Evolutionary conservation across 2,329 filamentous ascomycete genomes (phyloP).

Genomic region (Colletotrichum chlorophyti): DNA sequence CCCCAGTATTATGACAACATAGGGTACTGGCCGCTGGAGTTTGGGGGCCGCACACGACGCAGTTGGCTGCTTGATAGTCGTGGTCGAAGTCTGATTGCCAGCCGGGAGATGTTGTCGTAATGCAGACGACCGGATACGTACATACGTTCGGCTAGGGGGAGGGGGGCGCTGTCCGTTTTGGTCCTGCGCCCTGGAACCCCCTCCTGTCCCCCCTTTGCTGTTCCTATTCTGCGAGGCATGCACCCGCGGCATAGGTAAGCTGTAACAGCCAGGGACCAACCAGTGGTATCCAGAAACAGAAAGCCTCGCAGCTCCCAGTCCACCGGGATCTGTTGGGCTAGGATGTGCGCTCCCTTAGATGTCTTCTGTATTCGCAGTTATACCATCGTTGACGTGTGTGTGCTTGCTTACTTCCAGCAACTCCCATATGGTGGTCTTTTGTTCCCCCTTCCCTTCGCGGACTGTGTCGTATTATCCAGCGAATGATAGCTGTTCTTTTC

Average conservation of each 20-base stretch:
- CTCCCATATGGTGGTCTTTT: too few species aligned
- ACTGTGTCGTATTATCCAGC: too few species aligned
- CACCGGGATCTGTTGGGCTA: conserved; percentile 1
- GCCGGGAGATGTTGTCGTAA: conserved; percentile 9
- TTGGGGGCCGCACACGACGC: conserved; percentile 19
- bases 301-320: conserved; percentile 5
- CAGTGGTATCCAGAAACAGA: too few species aligned
- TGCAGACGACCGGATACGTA: not conserved
- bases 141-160: not conserved
- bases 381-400: not conserved
- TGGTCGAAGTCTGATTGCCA: conserved; percentile 25
- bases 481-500: too few species aligned
- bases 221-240: too few species aligned
- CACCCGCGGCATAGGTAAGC: too few species aligned
- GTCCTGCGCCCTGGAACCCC: conserved; percentile 1
- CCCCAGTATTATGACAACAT: conserved; percentile 26
- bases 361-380: too few species aligned
- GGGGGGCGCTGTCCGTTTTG: conserved; percentile 15
- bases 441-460: too few species aligned
- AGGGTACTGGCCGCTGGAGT: not conserved
- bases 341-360: not conserved
- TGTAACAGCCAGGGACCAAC: not conserved
- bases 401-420: not conserved
- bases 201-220: not conserved
- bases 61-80: not conserved